Evolutionary conservation across 805 yeast species (phyloP).

Genomic region (Candida pseudofarinosa): DNA sequence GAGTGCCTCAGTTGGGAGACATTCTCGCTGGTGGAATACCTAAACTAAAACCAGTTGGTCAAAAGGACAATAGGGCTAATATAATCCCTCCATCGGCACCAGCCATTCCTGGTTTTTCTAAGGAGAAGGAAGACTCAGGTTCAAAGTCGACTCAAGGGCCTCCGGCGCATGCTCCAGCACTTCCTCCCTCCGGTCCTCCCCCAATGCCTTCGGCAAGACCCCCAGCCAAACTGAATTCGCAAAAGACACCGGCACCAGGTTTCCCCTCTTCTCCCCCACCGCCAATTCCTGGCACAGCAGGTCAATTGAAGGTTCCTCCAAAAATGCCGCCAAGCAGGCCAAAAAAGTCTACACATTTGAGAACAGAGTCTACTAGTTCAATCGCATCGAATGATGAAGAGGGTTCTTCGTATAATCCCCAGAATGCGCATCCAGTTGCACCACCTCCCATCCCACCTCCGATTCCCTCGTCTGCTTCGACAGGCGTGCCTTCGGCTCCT

Average conservation of each 20-base stretch:
- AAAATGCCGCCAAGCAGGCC: conserved; percentile 40
- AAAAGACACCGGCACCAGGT: conserved; percentile 13
- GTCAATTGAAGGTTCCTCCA: conserved; percentile 15
- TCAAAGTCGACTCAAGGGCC: conserved; percentile 4
- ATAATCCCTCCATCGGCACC: conserved; percentile 38
- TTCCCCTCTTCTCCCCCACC: conserved; percentile 14
- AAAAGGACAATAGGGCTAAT: conserved; percentile 33
- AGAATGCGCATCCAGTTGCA: conserved; percentile 16
- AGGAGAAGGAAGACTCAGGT: neutral
- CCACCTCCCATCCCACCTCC: conserved; percentile 15
- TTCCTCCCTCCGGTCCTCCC: conserved; percentile 9
- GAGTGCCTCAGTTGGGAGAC: conserved; percentile 57
- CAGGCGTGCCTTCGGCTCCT: conserved; percentile 13
- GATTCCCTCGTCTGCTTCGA: conserved; percentile 13
- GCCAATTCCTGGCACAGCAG: conserved; percentile 8
- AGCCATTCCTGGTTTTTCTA: conserved; percentile 22
- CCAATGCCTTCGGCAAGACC: conserved; percentile 6
- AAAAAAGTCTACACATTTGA: conserved; percentile 33
- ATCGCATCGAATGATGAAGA: conserved; percentile 11
- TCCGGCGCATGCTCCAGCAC: neutral
- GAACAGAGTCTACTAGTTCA: conserved; percentile 19
- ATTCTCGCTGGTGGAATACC: conserved; percentile 81
- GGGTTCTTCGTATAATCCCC: conserved; percentile 12
- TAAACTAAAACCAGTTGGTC: conserved; percentile 44
- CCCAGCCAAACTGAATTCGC: neutral